Conservation (phyloP, 495 filamentous ascomycete species). For the Tuber magnatum region DNA sequence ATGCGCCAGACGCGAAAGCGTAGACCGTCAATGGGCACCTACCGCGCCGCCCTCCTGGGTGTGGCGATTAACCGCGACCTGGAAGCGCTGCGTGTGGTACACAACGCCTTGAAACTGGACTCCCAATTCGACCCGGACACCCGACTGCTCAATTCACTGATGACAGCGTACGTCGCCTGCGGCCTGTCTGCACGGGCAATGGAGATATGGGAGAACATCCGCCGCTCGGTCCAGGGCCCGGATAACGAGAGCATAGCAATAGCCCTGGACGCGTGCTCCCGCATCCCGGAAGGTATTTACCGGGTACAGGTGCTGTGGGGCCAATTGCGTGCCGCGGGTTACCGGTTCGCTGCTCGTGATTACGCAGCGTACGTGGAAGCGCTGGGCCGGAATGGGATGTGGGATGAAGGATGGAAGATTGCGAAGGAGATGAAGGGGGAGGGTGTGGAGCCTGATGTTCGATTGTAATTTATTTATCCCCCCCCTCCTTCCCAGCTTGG, state of each 20-base stretch:
- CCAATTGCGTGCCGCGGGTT: constrained; percentile 64
- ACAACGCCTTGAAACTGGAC: constrained; percentile 92
- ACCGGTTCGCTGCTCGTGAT: constrained; percentile 63
- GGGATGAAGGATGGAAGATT: constrained; percentile 57
- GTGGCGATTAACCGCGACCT: constrained; percentile 58
- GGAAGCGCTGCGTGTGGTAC: constrained; percentile 62
- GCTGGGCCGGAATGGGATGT: constrained; percentile 59
- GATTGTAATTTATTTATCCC: constrained; percentile 56
- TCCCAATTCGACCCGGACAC: constrained; percentile 68
- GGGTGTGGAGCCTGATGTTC: constrained; percentile 56
- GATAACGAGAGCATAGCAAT: constrained; percentile 68
- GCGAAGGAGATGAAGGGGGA: constrained; percentile 59
- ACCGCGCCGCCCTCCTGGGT: constrained; percentile 68
- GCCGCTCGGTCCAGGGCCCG: constrained; percentile 70
- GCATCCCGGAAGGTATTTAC: constrained; percentile 51
- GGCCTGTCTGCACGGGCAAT: constrained; percentile 58
- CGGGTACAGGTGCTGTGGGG: constrained; percentile 67
- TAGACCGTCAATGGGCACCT: constrained; percentile 64
- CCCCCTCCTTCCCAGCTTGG: background rate
- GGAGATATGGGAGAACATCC: constrained; percentile 67
- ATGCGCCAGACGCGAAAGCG: constrained; percentile 68
- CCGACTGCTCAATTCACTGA: constrained; percentile 67
- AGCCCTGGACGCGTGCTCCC: constrained; percentile 69
- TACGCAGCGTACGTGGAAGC: constrained; percentile 68
- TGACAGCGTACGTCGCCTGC: constrained; percentile 71